Percentiles rank a stretch among this genome's conserved stretches.
Conservation (phyloP, 2,329 filamentous ascomycete genomes). For the Ceratocystis cubensis region DNA sequence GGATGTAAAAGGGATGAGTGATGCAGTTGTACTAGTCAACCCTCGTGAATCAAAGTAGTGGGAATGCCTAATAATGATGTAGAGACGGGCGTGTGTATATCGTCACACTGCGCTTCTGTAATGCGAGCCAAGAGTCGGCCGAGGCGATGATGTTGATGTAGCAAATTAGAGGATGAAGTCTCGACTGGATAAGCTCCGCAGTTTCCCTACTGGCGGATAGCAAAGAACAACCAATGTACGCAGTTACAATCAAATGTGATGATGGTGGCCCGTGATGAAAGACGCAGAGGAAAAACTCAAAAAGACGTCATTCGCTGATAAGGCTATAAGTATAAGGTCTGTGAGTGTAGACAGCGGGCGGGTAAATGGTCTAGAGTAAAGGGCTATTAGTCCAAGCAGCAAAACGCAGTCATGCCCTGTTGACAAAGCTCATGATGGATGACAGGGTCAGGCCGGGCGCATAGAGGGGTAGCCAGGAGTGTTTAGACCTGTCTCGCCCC, state of each 20-base stretch:
- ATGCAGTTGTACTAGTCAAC: background rate
- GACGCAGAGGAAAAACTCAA: background rate
- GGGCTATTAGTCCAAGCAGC: background rate
- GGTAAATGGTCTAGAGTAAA: background rate
- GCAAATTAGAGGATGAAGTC: background rate
- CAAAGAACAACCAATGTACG: background rate
- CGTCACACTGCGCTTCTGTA: background rate
- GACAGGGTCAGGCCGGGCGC: background rate
- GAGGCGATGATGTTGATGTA: background rate
- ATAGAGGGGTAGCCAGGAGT: background rate
- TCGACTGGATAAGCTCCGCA: background rate
- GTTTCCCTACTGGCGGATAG: background rate
- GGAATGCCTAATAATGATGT: background rate
- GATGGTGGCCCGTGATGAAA: background rate
- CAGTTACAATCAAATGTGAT: background rate
- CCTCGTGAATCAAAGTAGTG: background rate
- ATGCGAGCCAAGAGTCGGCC: background rate
- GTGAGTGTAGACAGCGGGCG: background rate
- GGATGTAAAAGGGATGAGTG: background rate
- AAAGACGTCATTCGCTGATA: background rate
- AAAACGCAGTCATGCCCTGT: background rate
- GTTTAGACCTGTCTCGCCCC: background rate
- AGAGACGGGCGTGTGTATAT: background rate
- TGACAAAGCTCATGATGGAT: background rate
- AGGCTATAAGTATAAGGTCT: background rate